Conservation (phyloP, 129 eudicot genomes). For the Logfia minima region DNA sequence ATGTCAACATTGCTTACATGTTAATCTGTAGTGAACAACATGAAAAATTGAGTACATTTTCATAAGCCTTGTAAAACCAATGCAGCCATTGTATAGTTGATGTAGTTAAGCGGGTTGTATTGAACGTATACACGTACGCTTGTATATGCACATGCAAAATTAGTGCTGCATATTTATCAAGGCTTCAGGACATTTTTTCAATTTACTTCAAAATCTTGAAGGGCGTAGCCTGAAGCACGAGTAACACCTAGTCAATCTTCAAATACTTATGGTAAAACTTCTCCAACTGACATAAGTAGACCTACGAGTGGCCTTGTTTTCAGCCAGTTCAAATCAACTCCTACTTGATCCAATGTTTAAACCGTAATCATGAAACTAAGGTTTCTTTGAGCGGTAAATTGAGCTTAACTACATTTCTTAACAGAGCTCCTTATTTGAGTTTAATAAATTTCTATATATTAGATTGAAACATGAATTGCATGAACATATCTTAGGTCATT, state of each 20-base stretch:
- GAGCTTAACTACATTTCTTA: too few relatives aligned
- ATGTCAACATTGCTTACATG: neutral
- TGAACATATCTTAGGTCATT: too few relatives aligned
- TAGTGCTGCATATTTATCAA: too few relatives aligned
- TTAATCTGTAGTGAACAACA: neutral
- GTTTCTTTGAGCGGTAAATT: too few relatives aligned
- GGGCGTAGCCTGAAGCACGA: neutral
- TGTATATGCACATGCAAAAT: too few relatives aligned
- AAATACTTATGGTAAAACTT: neutral
- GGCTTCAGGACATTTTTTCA: too few relatives aligned
- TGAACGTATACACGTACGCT: neutral
- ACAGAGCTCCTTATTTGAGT: too few relatives aligned
- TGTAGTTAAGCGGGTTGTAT: neutral
- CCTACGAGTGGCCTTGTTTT: neutral
- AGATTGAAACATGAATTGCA: neutral
- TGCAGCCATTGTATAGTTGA: neutral
- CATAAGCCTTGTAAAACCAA: neutral
- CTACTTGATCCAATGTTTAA: neutral
- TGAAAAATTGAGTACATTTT: neutral
- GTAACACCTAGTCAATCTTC: neutral
- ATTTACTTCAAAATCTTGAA: too few relatives aligned
- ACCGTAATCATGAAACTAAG: neutral
- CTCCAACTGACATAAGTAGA: neutral
- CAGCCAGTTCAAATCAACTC: neutral
- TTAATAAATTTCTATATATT: neutral